phyloP scores from a whole-genome alignment of 305 asterid species.

The Fraxinus paxiana region DNA sequence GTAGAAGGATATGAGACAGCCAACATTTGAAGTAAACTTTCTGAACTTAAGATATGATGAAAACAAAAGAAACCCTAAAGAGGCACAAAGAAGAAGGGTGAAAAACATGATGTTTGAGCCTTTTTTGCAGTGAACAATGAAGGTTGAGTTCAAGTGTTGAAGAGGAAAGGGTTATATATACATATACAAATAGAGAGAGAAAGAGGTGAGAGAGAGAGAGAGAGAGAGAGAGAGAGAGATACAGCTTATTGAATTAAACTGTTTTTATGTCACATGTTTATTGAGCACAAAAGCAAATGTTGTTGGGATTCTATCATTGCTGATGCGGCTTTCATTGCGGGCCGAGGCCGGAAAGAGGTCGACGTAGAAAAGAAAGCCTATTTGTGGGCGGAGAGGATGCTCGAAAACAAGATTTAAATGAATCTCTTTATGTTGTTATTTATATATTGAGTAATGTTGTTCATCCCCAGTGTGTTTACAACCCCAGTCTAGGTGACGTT shows the following conservation, averaged over 20 bases:
- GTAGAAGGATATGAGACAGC: slow-evolving; percentile 56
- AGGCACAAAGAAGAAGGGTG: slow-evolving; percentile 17
- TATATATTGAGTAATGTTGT: too few relatives aligned
- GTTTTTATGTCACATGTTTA: not conserved
- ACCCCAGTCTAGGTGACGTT: too few relatives aligned
- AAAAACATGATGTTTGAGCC: slow-evolving; percentile 16
- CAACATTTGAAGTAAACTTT: not conserved
- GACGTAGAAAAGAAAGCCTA: not conserved
- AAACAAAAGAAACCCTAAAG: slow-evolving; percentile 31
- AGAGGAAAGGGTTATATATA: not conserved
- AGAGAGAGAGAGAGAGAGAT: not conserved
- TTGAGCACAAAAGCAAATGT: not conserved
- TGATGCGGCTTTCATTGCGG: not conserved
- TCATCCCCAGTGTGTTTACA: too few relatives aligned
- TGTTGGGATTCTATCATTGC: not conserved
- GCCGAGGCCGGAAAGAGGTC: not conserved
- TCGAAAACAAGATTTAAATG: not conserved
- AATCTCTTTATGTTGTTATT: not conserved
- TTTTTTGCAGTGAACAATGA: not conserved
- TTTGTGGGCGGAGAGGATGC: not conserved
- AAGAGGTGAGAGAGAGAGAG: not conserved
- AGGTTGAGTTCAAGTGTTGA: not conserved
- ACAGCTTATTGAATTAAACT: not conserved
- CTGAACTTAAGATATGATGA: slow-evolving; percentile 2
- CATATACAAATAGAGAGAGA: not conserved